Percentiles rank a stretch among this genome's conserved stretches.
These are phyloP conservation scores for Didymella pomorum DNA, from an alignment of 2,329 filamentous ascomycete genomes.

Conservation along the genomic window DNA sequence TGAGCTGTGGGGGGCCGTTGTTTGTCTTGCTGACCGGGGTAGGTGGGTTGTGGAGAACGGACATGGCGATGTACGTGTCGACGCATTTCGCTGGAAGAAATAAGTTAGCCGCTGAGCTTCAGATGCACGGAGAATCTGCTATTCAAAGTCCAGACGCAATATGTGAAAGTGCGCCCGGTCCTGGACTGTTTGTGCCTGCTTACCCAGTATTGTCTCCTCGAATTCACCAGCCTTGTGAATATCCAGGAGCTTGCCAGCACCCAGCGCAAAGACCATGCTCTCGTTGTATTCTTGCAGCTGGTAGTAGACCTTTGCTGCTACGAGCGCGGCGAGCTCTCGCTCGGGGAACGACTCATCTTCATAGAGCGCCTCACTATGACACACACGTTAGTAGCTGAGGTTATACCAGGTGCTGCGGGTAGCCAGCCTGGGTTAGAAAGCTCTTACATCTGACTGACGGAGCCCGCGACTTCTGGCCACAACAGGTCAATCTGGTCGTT, in stretches of 20 bases:
- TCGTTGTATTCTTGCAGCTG: conserved; percentile 99
- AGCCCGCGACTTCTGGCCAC: conserved; percentile 95
- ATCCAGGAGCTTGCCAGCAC: conserved; percentile 93
- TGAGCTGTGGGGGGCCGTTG: conserved; percentile 71
- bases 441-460: conserved; percentile 89
- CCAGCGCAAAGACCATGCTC: conserved; percentile 97
- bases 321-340: conserved; percentile 90
- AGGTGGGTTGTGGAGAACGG: conserved; percentile 66
- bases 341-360: conserved; percentile 96
- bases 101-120: conserved; percentile 24
- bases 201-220: conserved; percentile 95
- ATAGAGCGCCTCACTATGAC: conserved; percentile 86
- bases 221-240: conserved; percentile 91
- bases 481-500: conserved; percentile 97
- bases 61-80: conserved; percentile 93
- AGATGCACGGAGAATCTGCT: not conserved
- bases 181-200: conserved; percentile 35
- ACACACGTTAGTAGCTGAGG: conserved; percentile 38
- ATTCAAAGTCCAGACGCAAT: not conserved
- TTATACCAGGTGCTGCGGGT: conserved; percentile 2
- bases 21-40: conserved; percentile 58
- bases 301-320: conserved; percentile 98
- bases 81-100: conserved; percentile 78
- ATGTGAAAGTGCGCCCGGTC: not conserved
- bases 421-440: conserved; percentile 1